Evolutionary conservation across 2,329 filamentous ascomycete genomes (phyloP).

Genomic region (Verticillium nubilum): DNA sequence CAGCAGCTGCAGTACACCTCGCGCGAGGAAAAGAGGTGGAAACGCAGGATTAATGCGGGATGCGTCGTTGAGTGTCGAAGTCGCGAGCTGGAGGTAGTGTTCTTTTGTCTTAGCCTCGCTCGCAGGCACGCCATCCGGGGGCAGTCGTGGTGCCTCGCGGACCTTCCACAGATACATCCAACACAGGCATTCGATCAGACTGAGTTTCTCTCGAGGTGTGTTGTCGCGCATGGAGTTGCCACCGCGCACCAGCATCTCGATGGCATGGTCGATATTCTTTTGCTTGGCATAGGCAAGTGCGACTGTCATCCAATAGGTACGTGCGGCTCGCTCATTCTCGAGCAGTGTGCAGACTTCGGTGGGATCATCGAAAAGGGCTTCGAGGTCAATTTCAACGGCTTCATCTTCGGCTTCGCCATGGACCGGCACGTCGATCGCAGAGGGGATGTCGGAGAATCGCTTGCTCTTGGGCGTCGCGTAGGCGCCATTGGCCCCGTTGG

Average conservation of each 20-base stretch:
- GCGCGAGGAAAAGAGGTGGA: constrained; percentile 83
- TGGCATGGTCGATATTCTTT: constrained; percentile 80
- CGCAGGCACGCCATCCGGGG: constrained; percentile 55
- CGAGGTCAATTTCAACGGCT: constrained; percentile 86
- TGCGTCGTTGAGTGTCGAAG: constrained; percentile 89
- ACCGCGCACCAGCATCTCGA: constrained; percentile 69
- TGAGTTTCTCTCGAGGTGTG: constrained; percentile 76
- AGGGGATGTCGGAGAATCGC: constrained; percentile 60
- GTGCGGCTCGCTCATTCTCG: constrained; percentile 87
- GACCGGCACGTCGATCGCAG: constrained; percentile 61
- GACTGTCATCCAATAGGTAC: constrained; percentile 97
- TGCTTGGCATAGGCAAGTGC: constrained; percentile 95
- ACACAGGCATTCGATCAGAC: constrained; percentile 76
- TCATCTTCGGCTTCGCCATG: constrained; percentile 62
- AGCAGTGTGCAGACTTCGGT: constrained; percentile 92
- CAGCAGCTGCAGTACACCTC: constrained; percentile 82
- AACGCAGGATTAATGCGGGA: constrained; percentile 89
- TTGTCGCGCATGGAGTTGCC: constrained; percentile 64
- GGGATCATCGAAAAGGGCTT: constrained; percentile 86
- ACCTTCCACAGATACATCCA: constrained; percentile 92
- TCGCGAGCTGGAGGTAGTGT: constrained; percentile 85
- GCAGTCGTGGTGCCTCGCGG: constrained; percentile 64
- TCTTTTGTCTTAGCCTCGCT: constrained; percentile 87
- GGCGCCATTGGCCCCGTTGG: constrained; percentile 38
- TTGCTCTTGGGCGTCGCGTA: constrained; percentile 35